Percentiles rank a stretch among this genome's conserved stretches.
Evolutionary conservation across 176 grass and related monocot genomes (phyloP).

Genomic region (Rhipidocladum racemiflorum): DNA sequence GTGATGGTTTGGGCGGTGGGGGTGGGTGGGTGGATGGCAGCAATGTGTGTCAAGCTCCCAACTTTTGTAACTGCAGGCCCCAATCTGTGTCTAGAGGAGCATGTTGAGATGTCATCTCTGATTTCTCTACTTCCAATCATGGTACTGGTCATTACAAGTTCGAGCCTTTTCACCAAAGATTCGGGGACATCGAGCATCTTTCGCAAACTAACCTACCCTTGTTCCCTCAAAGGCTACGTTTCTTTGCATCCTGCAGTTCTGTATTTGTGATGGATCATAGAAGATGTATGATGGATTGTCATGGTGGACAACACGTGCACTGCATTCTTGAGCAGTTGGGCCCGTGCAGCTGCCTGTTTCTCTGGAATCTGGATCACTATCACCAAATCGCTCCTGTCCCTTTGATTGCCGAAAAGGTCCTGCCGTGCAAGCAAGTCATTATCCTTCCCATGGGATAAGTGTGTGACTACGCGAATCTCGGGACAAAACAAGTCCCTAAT

Average conservation of each 20-base stretch:
- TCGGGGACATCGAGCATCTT: background rate
- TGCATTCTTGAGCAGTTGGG: constrained; percentile 13
- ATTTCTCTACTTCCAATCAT: background rate
- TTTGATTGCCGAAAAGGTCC: background rate
- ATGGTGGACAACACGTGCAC: constrained; percentile 1
- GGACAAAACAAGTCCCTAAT: background rate
- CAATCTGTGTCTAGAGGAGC: background rate
- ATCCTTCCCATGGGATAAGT: constrained; percentile 24
- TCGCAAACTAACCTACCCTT: background rate
- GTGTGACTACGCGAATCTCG: background rate
- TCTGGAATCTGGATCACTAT: constrained; percentile 15
- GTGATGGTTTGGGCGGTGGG: constrained; percentile 20
- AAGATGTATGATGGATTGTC: background rate
- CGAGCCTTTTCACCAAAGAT: background rate
- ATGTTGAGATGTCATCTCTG: background rate
- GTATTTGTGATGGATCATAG: background rate
- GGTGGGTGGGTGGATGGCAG: constrained; percentile 12
- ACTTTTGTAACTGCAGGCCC: background rate
- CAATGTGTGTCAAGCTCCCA: background rate
- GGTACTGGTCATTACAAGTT: background rate
- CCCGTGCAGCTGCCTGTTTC: background rate
- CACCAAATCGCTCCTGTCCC: constrained; percentile 4
- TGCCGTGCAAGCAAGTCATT: constrained; percentile 50
- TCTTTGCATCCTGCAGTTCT: background rate
- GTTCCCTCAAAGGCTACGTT: background rate